phyloP scores from a whole-genome alignment of 192 early-diverging fungal genomes.

The Coemansia asiatica region DNA sequence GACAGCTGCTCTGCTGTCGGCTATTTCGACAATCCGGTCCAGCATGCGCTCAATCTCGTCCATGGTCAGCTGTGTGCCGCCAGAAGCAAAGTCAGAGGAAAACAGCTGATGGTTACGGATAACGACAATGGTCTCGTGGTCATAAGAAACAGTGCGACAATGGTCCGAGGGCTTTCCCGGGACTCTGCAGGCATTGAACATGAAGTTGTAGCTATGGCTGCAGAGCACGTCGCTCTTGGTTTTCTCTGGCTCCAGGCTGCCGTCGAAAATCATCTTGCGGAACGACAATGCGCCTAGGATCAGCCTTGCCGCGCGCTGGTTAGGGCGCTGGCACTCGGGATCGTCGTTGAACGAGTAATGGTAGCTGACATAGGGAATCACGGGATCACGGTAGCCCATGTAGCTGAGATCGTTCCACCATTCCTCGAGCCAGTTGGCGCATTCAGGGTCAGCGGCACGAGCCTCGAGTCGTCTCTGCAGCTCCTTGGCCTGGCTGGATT shows the following conservation, averaged over 20 bases:
- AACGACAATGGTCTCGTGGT: slow-evolving; percentile 79
- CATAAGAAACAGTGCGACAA: slow-evolving; percentile 68
- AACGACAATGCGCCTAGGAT: slow-evolving; percentile 83
- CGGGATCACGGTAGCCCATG: slow-evolving; percentile 91
- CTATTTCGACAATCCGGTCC: slow-evolving; percentile 63
- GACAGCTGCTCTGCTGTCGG: slow-evolving; percentile 64
- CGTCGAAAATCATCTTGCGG: slow-evolving; percentile 71
- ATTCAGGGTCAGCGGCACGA: slow-evolving; percentile 64
- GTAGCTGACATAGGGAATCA: slow-evolving; percentile 95
- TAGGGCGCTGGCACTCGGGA: slow-evolving; percentile 65
- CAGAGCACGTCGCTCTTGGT: slow-evolving; percentile 73
- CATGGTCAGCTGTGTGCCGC: slow-evolving; percentile 60
- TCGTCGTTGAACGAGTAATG: slow-evolving; percentile 94
- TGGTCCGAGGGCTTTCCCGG: slow-evolving; percentile 85
- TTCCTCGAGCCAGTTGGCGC: slow-evolving; percentile 87
- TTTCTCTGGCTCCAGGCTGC: slow-evolving; percentile 80
- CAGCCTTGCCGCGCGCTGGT: slow-evolving; percentile 83
- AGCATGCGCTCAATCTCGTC: slow-evolving; percentile 79
- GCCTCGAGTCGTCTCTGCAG: slow-evolving; percentile 81
- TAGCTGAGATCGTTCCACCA: slow-evolving; percentile 98
- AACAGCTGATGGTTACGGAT: slow-evolving; percentile 90
- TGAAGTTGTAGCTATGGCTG: slow-evolving; percentile 88
- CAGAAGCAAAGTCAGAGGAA: slow-evolving; percentile 65
- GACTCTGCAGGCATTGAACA: slow-evolving; percentile 96
- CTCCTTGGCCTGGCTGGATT: slow-evolving; percentile 71